These are phyloP conservation scores for Aspergillus clavatus DNA, from an alignment of 2,329 filamentous ascomycete species.

Conservation along the genomic window DNA sequence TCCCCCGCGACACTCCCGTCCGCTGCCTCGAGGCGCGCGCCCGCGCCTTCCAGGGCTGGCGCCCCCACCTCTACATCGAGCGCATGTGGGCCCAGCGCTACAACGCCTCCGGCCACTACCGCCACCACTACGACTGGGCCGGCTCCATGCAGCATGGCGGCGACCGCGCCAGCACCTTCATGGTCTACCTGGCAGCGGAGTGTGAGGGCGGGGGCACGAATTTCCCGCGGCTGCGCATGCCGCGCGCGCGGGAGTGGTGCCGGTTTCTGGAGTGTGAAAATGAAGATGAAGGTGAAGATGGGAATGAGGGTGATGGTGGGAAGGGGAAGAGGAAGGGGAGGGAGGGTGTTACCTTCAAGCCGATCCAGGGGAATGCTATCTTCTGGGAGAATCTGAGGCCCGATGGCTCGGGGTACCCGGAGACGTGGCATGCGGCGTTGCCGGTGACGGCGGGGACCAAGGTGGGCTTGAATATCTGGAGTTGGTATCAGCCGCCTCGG, in stretches of 20 bases:
- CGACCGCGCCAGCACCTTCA: constrained; percentile 54
- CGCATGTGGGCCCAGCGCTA: constrained; percentile 59
- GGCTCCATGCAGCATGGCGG: constrained; percentile 35
- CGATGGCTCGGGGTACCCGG: constrained; percentile 53
- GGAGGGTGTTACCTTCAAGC: constrained; percentile 54
- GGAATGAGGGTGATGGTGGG: neutral
- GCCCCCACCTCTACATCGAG: constrained; percentile 54
- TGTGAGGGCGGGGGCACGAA: constrained; percentile 58
- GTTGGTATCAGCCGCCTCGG: constrained; percentile 50
- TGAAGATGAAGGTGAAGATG: constrained; percentile 1
- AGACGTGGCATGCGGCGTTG: constrained; percentile 59
- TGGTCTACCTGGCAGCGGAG: constrained; percentile 54
- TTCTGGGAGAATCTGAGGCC: constrained; percentile 58
- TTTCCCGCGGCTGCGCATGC: constrained; percentile 50
- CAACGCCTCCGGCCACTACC: constrained; percentile 54
- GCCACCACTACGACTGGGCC: constrained; percentile 57
- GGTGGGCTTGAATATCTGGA: constrained; percentile 62
- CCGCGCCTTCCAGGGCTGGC: constrained; percentile 57
- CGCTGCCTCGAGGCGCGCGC: constrained; percentile 58
- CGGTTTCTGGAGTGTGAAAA: constrained; percentile 51
- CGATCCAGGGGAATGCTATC: constrained; percentile 54
- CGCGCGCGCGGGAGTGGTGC: constrained; percentile 53
- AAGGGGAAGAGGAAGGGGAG: constrained; percentile 5
- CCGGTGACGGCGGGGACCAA: constrained; percentile 54
- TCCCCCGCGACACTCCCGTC: constrained; percentile 46